Base-by-base conservation (phyloP, 352 stramenopile genomes). In the Globisporangium camurandrum region DNA sequence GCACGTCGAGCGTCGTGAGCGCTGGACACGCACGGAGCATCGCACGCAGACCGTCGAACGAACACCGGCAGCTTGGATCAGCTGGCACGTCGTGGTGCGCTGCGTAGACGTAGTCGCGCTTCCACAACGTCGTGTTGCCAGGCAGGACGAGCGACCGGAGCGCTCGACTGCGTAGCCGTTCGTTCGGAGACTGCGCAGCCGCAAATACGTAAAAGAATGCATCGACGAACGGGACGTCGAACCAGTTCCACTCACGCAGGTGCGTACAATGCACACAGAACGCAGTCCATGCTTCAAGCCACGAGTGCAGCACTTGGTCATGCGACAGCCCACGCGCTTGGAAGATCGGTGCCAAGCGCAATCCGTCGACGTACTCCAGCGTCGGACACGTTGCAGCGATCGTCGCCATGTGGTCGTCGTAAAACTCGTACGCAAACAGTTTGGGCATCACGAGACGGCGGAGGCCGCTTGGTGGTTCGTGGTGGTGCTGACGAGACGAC, bases 111-210 rank as follows among this genome's bases (percentile, higher is more conserved):
- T 68, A 71, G 17, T 66, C 59, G 1, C 63, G 57, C 39, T 64
- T 68, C 56, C 63, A 71, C 1, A 64, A 46, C n/a, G 59, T 58
- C 17, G 45, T 56, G 44, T 71, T 71, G 22, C 63, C 63, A 11
- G 59, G 59, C 19, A 71, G n/a, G 0, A 54, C 46, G 11, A 71
- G 45, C 9, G 41, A 54, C 5, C 50, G 56, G 11, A 68, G 16
- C 4, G 47, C 31, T 8, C 49, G 19, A 31, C 69, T 68, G n/a
- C n/a, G n/a, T n/a, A n/a, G n/a, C n/a, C n/a, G n/a, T n/a, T n/a
- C n/a, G n/a, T n/a, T n/a, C n/a, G n/a, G n/a, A n/a, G n/a, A n/a
- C 10, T 53, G 61, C 26, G 62, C 43, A 2, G 47, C 51, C 1
- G 53, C 57, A 36, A 69, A 69, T 3, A 67, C 49, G 16, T 34